Evolutionary conservation across 2,329 filamentous ascomycete genomes (phyloP).

Genomic region (Truncatella angustata): DNA sequence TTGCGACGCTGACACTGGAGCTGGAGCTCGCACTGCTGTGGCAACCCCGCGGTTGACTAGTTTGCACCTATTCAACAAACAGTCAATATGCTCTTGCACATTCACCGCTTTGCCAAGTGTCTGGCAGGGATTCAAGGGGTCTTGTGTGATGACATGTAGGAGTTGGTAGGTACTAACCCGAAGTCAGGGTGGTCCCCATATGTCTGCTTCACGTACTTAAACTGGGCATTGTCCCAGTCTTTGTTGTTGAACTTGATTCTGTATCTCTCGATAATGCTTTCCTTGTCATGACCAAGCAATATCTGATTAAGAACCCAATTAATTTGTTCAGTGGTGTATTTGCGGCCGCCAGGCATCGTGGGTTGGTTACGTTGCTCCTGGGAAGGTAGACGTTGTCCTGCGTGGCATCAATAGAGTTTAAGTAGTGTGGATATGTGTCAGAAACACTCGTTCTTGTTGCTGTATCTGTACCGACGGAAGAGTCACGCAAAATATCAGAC

Average conservation of each 20-base stretch:
- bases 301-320: conserved; percentile 15
- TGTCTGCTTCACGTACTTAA: conserved; percentile 9
- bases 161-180: too few relatives aligned
- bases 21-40: too few relatives aligned
- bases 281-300: conserved; percentile 2
- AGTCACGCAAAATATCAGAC: too few relatives aligned
- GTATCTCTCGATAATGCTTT: conserved; percentile 10
- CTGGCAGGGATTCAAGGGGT: too few relatives aligned
- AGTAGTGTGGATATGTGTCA: neutral
- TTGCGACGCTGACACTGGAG: too few relatives aligned
- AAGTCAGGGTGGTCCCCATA: conserved; percentile 8
- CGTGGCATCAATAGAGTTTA: neutral
- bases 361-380: neutral
- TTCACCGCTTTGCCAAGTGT: too few relatives aligned
- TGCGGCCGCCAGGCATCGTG: conserved; percentile 13
- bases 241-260: neutral
- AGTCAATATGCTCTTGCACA: too few relatives aligned
- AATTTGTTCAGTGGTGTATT: conserved; percentile 19
- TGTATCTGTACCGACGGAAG: too few relatives aligned
- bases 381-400: too few relatives aligned
- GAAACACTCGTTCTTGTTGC: too few relatives aligned
- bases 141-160: too few relatives aligned
- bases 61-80: conserved; percentile 9
- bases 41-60: neutral
- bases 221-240: conserved; percentile 8